A percentile compares a stretch with the other conserved stretches of the same genome.
Conservation (phyloP, 2,329 filamentous ascomycete genomes). For the Diaporthe vexans region DNA sequence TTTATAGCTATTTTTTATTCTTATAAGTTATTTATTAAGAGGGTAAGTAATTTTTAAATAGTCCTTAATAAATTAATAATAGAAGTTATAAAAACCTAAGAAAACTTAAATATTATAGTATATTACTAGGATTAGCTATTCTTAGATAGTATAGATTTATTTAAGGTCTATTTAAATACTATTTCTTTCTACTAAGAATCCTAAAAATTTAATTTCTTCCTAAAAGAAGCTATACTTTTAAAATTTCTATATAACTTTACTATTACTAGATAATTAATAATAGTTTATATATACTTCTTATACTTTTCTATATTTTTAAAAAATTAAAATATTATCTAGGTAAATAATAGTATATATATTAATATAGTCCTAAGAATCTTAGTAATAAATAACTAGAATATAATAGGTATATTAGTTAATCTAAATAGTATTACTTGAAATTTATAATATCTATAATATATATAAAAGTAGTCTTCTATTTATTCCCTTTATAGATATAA, state of each 20-base stretch:
- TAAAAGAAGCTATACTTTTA: neutral
- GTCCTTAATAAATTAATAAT: neutral
- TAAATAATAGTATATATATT: neutral
- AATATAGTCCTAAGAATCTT: neutral
- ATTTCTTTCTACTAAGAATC: neutral
- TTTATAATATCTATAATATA: neutral
- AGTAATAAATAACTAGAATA: neutral
- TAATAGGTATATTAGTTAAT: neutral
- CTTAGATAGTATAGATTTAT: neutral
- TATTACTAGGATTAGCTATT: neutral
- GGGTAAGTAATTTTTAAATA: neutral
- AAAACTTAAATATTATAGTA: neutral
- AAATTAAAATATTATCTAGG: neutral
- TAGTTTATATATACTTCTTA: neutral
- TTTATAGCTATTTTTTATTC: neutral
- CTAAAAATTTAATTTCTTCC: neutral
- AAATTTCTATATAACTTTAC: neutral
- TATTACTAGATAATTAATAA: neutral
- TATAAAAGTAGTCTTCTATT: neutral
- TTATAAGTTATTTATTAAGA: neutral
- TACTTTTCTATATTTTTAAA: neutral
- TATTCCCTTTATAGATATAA: neutral
- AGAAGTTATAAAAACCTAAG: neutral
- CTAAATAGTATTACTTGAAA: neutral
- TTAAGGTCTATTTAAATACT: neutral